These are phyloP conservation scores for Salvia rosmarinus DNA, from an alignment of 257 asterid genomes.

Conservation along the genomic window DNA sequence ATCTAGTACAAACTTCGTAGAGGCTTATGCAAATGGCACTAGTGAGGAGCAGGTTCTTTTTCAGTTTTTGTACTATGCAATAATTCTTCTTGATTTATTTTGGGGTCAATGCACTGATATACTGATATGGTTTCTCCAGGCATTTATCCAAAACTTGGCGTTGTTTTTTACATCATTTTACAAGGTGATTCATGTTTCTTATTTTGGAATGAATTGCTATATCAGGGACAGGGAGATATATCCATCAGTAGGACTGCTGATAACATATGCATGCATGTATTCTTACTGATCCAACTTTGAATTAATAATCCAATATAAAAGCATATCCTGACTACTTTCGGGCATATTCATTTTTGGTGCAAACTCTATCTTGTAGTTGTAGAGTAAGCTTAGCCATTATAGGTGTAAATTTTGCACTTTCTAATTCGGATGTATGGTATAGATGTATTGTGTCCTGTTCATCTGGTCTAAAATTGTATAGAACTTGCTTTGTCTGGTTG, in stretches of 20 bases:
- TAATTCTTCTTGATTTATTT: background rate
- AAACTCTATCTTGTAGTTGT: background rate
- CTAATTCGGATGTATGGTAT: too few relatives aligned
- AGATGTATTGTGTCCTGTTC: too few relatives aligned
- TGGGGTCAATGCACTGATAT: constrained; percentile 22
- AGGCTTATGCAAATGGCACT: constrained; percentile 83
- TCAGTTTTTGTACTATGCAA: background rate
- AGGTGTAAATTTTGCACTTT: too few relatives aligned
- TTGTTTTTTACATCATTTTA: constrained; percentile 90
- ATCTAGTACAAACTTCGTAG: constrained; percentile 60
- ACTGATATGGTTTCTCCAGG: constrained; percentile 51
- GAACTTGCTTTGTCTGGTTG: too few relatives aligned
- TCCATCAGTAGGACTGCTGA: background rate
- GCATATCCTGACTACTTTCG: background rate
- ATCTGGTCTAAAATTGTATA: too few relatives aligned
- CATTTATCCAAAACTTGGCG: constrained; percentile 92
- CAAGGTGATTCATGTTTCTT: constrained; percentile 55
- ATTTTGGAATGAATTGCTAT: constrained; percentile 12
- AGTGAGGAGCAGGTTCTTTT: constrained; percentile 84
- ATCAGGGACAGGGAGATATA: background rate
- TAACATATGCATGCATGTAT: background rate
- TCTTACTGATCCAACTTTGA: background rate
- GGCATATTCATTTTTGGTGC: background rate
- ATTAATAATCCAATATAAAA: background rate
- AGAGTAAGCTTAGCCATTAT: background rate